Evolutionary conservation across 2,329 filamentous ascomycete genomes (phyloP).

Genomic region (Pseudophaeomoniella oleicola): DNA sequence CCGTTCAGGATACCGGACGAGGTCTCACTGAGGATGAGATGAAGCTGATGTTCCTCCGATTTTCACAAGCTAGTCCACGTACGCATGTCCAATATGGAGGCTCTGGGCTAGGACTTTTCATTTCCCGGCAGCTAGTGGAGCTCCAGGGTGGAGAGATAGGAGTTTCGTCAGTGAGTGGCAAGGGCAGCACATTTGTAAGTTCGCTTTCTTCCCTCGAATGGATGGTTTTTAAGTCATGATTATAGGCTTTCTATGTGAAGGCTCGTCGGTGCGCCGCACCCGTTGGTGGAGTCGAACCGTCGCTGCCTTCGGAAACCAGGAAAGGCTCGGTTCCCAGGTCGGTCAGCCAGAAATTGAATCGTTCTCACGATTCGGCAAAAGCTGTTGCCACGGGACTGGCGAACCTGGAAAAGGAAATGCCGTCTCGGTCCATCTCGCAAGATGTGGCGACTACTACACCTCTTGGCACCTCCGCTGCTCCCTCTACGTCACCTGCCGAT

Average conservation of each 20-base stretch:
- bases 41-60: conserved; percentile 60
- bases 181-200: conserved; percentile 36
- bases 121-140: conserved; percentile 62
- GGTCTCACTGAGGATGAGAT: conserved; percentile 58
- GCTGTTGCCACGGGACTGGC: background rate
- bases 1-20: conserved; percentile 63
- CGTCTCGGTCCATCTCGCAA: background rate
- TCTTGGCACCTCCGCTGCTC: background rate
- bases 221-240: too few species aligned
- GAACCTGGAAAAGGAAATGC: background rate
- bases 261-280: conserved; percentile 14
- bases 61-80: conserved; percentile 61
- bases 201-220: too few species aligned
- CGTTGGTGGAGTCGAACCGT: background rate
- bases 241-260: conserved; percentile 35
- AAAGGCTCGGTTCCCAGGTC: conserved; percentile 1
- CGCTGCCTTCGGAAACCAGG: background rate
- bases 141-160: conserved; percentile 67
- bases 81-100: conserved; percentile 68
- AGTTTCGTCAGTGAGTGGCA: conserved; percentile 40
- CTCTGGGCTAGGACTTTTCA: conserved; percentile 62
- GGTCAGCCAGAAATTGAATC: background rate
- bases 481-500: background rate
- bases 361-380: background rate
- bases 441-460: background rate